phyloP scores from a whole-genome alignment of 768 basidiomycete species.

The Auricularia sp. region DNA sequence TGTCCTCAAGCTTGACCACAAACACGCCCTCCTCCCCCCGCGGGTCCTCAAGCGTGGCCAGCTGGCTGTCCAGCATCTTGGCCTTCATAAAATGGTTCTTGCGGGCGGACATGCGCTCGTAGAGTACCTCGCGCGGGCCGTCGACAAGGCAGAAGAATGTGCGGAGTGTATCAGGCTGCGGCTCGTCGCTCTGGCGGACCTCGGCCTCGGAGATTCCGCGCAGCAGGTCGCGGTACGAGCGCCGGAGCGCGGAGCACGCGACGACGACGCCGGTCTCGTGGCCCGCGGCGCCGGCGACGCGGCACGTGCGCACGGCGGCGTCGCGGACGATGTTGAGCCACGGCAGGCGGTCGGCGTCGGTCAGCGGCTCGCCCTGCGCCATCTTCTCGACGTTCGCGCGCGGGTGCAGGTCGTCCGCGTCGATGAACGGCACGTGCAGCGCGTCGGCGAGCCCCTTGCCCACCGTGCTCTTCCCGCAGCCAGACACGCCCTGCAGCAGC shows the following conservation, averaged over 20 bases:
- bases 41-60: slow-evolving; percentile 61
- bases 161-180: slow-evolving; percentile 27
- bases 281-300: slow-evolving; percentile 15
- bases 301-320: slow-evolving; percentile 42
- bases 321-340: slow-evolving; percentile 71
- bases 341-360: slow-evolving; percentile 72
- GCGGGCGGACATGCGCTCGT: slow-evolving; percentile 54
- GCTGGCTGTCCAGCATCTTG: slow-evolving; percentile 70
- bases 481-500: slow-evolving; percentile 51
- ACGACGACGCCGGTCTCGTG: slow-evolving; percentile 54
- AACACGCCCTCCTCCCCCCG: slow-evolving; percentile 59
- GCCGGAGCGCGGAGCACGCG: slow-evolving; percentile 79
- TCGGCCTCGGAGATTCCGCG: slow-evolving; percentile 39
- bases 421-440: slow-evolving; percentile 67
- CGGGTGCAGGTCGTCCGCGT: slow-evolving; percentile 86
- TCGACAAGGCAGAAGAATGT: slow-evolving; percentile 79
- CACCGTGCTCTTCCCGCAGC: slow-evolving; percentile 64
- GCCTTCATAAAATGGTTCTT: slow-evolving; percentile 78
- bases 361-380: slow-evolving; percentile 62
- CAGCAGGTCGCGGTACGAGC: slow-evolving; percentile 69
- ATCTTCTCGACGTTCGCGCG: slow-evolving; percentile 79
- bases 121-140: slow-evolving; percentile 43
- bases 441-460: slow-evolving; percentile 49
- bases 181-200: slow-evolving; percentile 15
- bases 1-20: slow-evolving; percentile 40